Evolutionary conservation across 805 yeast genomes (phyloP).

Genomic region (Kodamaea sagamina): DNA sequence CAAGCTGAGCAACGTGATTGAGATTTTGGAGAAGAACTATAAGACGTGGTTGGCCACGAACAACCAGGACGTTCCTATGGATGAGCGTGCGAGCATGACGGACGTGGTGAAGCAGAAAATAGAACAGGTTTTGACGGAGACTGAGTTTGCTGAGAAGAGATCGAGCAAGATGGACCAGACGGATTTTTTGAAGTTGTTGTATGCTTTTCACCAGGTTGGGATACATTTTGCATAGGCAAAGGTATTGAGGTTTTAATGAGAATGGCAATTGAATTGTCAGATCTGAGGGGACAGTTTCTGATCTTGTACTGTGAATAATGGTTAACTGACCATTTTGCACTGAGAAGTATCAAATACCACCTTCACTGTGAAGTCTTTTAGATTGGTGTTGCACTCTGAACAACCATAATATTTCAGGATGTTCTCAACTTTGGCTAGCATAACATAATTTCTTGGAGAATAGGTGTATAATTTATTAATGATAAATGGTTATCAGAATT

Average conservation of each 20-base stretch:
- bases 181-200: constrained; percentile 81
- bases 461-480: too few species aligned
- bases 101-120: constrained; percentile 67
- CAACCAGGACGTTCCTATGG: constrained; percentile 46
- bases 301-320: too few species aligned
- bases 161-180: constrained; percentile 94
- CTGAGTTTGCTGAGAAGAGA: constrained; percentile 82
- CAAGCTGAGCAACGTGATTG: constrained; percentile 75
- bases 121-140: constrained; percentile 70
- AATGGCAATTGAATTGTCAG: background rate
- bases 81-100: constrained; percentile 42
- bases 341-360: background rate
- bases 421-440: too few species aligned
- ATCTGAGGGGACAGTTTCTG: too few species aligned
- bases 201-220: constrained; percentile 96
- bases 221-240: constrained; percentile 78
- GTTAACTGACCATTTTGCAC: too few species aligned
- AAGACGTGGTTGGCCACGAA: constrained; percentile 65
- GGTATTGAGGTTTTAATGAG: background rate
- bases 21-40: constrained; percentile 85
- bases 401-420: too few species aligned
- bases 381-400: too few species aligned
- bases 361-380: too few species aligned
- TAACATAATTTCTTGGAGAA: too few species aligned
- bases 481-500: too few species aligned